Conservation (phyloP, 129 eudicot genomes). For the Helianthus tuberosus region DNA sequence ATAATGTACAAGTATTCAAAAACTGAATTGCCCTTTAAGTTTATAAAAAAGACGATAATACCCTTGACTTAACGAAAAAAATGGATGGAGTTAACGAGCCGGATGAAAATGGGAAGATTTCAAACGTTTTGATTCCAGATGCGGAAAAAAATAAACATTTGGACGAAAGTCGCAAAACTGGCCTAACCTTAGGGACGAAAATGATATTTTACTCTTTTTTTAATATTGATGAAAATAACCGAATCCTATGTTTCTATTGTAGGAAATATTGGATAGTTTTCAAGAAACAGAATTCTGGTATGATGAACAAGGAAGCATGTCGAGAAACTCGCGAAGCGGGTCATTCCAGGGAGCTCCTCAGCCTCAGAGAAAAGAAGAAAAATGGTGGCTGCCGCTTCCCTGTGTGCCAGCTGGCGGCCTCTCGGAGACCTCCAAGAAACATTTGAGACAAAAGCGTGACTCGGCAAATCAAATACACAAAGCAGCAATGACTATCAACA, state of each 20-base stretch:
- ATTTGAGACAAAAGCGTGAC: constrained; percentile 63
- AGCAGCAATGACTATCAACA: constrained; percentile 87
- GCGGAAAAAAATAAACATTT: too few relatives aligned
- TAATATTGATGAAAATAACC: not conserved
- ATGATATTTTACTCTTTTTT: not conserved
- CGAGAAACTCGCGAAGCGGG: constrained; percentile 53
- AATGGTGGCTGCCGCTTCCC: constrained; percentile 89
- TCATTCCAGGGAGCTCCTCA: constrained; percentile 61
- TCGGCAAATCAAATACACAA: constrained; percentile 77
- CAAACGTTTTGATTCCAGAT: too few relatives aligned
- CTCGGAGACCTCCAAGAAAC: constrained; percentile 64
- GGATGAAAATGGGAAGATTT: too few relatives aligned
- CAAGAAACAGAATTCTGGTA: constrained; percentile 84
- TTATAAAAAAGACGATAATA: too few relatives aligned
- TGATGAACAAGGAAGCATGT: constrained; percentile 68
- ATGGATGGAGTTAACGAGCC: too few relatives aligned
- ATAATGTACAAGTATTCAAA: too few relatives aligned
- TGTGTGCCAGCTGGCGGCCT: constrained; percentile 65
- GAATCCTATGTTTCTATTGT: constrained; percentile 10
- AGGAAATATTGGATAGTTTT: constrained; percentile 78
- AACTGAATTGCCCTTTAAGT: too few relatives aligned
- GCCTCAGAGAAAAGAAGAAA: constrained; percentile 66
- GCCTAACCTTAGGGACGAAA: too few relatives aligned
- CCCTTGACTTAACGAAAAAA: too few relatives aligned
- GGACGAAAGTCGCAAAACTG: too few relatives aligned